A percentile compares a stretch with the other conserved stretches of the same genome.
Evolutionary conservation across 306 rosid genomes (phyloP).

Genomic region (Vachellia pachyceras): DNA sequence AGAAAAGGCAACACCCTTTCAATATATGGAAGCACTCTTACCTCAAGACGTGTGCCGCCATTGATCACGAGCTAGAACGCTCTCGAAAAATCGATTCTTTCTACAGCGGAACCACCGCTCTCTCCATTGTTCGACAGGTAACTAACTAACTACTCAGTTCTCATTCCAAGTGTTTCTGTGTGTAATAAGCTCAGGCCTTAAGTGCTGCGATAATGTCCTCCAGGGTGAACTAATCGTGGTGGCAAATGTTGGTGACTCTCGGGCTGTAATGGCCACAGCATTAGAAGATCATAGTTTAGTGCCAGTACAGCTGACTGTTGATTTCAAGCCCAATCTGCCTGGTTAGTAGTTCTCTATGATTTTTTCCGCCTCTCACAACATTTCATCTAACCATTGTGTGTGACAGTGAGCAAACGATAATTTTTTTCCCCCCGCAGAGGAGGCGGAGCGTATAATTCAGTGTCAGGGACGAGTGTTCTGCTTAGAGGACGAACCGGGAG

Average conservation of each 20-base stretch:
- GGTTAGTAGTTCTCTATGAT: slow-evolving; percentile 52
- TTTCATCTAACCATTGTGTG: not conserved
- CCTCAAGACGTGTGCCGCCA: slow-evolving; percentile 74
- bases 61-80: slow-evolving; percentile 68
- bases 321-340: slow-evolving; percentile 91
- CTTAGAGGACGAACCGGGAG: slow-evolving; percentile 78
- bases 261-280: slow-evolving; percentile 81
- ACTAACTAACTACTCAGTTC: not conserved
- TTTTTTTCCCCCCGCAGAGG: slow-evolving; percentile 53
- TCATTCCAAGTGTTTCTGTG: not conserved
- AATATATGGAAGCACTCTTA: slow-evolving; percentile 78
- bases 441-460: slow-evolving; percentile 73
- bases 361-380: not conserved
- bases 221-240: slow-evolving; percentile 72
- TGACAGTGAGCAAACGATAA: not conserved
- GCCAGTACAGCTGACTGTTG: slow-evolving; percentile 76
- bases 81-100: slow-evolving; percentile 71
- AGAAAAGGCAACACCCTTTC: slow-evolving; percentile 57
- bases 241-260: slow-evolving; percentile 92
- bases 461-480: slow-evolving; percentile 78
- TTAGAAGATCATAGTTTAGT: slow-evolving; percentile 66
- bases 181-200: not conserved
- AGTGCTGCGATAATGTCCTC: not conserved
- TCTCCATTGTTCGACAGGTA: slow-evolving; percentile 84
- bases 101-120: slow-evolving; percentile 84